Percentiles rank a stretch among this genome's conserved stretches.
These are phyloP conservation scores for Buddleja alternifolia DNA, from an alignment of 257 asterid genomes.

Conservation along the genomic window DNA sequence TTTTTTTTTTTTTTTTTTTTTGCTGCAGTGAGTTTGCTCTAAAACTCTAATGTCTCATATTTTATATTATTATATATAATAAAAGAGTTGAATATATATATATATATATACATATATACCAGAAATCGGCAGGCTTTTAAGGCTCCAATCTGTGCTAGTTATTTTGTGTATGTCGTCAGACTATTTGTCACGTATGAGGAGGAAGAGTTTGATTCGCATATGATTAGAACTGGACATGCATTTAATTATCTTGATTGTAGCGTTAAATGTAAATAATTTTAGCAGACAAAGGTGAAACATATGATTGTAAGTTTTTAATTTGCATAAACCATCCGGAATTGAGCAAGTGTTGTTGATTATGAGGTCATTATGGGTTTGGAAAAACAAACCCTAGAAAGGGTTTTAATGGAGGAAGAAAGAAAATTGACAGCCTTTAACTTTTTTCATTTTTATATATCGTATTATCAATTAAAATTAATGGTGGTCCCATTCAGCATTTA, in stretches of 20 bases:
- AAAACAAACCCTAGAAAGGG: slow-evolving; percentile 37
- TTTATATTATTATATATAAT: too few relatives aligned
- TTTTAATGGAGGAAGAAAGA: slow-evolving; percentile 23
- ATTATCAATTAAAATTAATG: not conserved
- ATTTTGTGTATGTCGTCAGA: slow-evolving; percentile 14
- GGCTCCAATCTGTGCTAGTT: slow-evolving; percentile 1
- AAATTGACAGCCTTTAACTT: slow-evolving; percentile 16
- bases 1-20: too few relatives aligned
- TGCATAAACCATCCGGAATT: slow-evolving; percentile 8
- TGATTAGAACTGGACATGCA: too few relatives aligned
- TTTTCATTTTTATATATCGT: slow-evolving; percentile 19
- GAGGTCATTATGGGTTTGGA: slow-evolving; percentile 8
- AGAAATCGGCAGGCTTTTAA: slow-evolving; percentile 28
- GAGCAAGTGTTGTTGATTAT: slow-evolving; percentile 23
- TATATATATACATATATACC: too few relatives aligned
- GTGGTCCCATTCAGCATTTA: slow-evolving; percentile 36
- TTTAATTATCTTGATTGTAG: not conserved
- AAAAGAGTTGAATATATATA: not conserved
- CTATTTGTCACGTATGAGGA: not conserved
- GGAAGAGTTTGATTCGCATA: too few relatives aligned
- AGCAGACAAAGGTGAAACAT: slow-evolving; percentile 23
- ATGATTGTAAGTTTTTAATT: slow-evolving; percentile 8
- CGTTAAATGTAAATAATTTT: not conserved
- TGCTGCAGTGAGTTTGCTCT: too few relatives aligned
- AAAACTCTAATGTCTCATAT: too few relatives aligned